Evolutionary conservation across 257 asterid genomes (phyloP).

Genomic region (Catharanthus roseus): DNA sequence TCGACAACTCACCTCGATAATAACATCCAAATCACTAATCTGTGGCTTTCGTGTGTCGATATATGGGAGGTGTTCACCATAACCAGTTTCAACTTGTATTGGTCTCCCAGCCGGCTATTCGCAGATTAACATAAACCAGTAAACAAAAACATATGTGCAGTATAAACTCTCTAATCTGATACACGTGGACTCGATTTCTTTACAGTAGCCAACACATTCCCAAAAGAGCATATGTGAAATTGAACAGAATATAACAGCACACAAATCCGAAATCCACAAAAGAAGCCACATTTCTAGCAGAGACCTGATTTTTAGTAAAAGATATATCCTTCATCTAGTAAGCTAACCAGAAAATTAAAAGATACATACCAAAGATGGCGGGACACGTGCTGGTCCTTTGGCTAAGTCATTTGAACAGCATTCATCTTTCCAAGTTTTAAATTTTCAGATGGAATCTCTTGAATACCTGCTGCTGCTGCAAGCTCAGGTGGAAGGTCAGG

Average conservation of each 20-base stretch:
- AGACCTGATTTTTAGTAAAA: neutral
- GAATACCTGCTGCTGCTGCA: conserved; percentile 84
- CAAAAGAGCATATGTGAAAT: neutral
- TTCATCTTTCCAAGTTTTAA: conserved; percentile 48
- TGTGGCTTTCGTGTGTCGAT: conserved; percentile 84
- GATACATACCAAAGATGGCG: conserved; percentile 56
- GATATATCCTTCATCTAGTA: neutral
- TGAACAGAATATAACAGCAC: neutral
- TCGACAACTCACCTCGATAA: conserved; percentile 54
- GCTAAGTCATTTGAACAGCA: conserved; percentile 49
- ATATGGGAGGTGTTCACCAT: conserved; percentile 84
- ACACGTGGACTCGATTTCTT: neutral
- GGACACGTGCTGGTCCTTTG: conserved; percentile 44
- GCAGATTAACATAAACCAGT: conserved; percentile 21
- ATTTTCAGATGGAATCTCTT: conserved; percentile 53
- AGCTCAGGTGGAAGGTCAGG: conserved; percentile 99
- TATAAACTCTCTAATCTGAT: neutral
- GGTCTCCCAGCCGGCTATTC: conserved; percentile 86
- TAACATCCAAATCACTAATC: conserved; percentile 69
- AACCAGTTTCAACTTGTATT: conserved; percentile 88
- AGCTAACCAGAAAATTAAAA: neutral
- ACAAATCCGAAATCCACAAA: neutral
- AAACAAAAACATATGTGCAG: conserved; percentile 9
- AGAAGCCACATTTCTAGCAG: neutral
- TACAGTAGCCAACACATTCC: neutral